Base-by-base conservation (phyloP, 768 basidiomycete genomes). In the Suillus fuscotomentosus region DNA sequence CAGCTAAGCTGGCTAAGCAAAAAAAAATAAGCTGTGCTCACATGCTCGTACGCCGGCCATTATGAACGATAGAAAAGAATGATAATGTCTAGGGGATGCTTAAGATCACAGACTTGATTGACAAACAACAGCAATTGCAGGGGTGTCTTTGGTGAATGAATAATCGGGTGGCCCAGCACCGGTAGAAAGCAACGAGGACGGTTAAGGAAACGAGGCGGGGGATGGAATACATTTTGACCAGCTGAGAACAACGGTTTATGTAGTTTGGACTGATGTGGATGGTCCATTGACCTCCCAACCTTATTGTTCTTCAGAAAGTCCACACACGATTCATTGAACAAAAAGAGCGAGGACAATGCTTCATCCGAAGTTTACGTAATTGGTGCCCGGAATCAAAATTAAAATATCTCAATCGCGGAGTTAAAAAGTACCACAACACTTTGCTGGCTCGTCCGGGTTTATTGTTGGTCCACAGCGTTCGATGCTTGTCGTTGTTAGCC, bases 21-120 rank as follows among this genome's bases (percentile, higher is more conserved):
- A 5, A 17, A 38, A 38, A 17, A 60, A 45, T 36, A n/a, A 54
- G 6, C 5, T 9, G 57, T 20, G 79, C 85, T 69, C 66, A 84
- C 85, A 85, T 66, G 79, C 82, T 70, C 81, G 82, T 45, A 67
- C 27, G 27, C 76, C 66, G 47, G 70, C 67, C 75, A 77, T 77
- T 48, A 53, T 51, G 36, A 15, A 47, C 7, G 47, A 17, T 59
- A 22, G 47, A n/a, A 45, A 61, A 39, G 22, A 9, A 27, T n/a
- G 53, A n/a, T 47, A 60, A 13, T 38, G 20, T 50, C 31, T 54
- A 34, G 31, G 20, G 9, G 53, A 20, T 54, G 11, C 2, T 15
- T 45, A 13, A 36, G 8, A 3, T 42, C 14, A 45, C 38, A 34
- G 55, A 63, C n/a, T 31, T 42, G 39, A 15, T 22, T 24, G 54